phyloP scores from a whole-genome alignment of 2,329 filamentous ascomycete genomes.

The Cercospora zeina region DNA sequence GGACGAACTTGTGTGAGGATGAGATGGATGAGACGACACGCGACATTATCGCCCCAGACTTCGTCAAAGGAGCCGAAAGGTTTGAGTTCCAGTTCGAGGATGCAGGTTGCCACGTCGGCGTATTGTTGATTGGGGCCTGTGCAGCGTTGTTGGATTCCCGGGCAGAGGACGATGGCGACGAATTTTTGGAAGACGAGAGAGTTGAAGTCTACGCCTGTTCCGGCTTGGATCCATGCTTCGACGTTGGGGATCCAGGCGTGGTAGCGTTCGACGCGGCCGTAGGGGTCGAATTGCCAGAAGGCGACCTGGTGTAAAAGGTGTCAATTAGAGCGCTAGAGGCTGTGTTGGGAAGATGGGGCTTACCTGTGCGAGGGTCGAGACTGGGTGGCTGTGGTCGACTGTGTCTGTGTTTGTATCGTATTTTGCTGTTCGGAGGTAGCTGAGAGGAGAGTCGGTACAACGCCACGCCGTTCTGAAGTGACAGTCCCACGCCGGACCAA shows the following conservation, averaged over 20 bases:
- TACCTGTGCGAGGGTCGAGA: conserved; percentile 26
- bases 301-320: conserved; percentile 36
- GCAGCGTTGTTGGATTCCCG: conserved; percentile 42
- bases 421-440: conserved; percentile 24
- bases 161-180: conserved; percentile 43
- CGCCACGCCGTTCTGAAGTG: not conserved
- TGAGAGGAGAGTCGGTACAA: not conserved
- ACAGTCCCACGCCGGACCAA: not conserved
- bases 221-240: conserved; percentile 41
- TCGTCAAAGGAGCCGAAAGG: conserved; percentile 47
- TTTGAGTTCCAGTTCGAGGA: conserved; percentile 39
- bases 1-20: conserved; percentile 40
- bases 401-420: conserved; percentile 18
- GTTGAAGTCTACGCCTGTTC: conserved; percentile 33
- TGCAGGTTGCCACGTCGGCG: conserved; percentile 38
- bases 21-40: conserved; percentile 47
- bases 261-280: conserved; percentile 47
- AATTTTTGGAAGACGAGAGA: conserved; percentile 36
- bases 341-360: not conserved
- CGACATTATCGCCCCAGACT: conserved; percentile 49
- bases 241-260: conserved; percentile 50
- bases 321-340: no score
- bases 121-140: conserved; percentile 44
- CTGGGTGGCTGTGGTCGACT: conserved; percentile 18
- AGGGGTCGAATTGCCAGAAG: conserved; percentile 52